Evolutionary conservation across 139 green algal genomes (phyloP).

Genomic region (Micromonas pusilla): DNA sequence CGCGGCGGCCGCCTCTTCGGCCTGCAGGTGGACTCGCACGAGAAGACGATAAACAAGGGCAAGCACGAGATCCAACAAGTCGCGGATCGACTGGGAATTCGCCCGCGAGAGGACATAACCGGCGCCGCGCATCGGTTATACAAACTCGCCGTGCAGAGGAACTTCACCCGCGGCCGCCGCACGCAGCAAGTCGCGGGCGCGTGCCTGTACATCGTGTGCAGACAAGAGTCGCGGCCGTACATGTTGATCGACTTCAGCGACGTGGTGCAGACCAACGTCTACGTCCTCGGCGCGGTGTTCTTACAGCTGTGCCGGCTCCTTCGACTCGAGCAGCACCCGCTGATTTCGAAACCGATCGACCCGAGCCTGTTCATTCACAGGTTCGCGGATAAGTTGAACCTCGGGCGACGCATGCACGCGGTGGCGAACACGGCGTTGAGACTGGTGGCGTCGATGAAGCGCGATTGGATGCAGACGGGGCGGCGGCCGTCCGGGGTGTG

Average conservation of each 20-base stretch:
- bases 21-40: slow-evolving; percentile 72
- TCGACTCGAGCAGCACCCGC: slow-evolving; percentile 73
- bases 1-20: slow-evolving; percentile 61
- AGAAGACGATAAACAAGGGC: slow-evolving; percentile 63
- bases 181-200: slow-evolving; percentile 82
- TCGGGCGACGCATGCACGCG: slow-evolving; percentile 39
- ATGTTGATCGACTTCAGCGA: slow-evolving; percentile 98
- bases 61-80: slow-evolving; percentile 62
- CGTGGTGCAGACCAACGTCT: slow-evolving; percentile 61
- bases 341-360: slow-evolving; percentile 81
- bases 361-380: slow-evolving; percentile 90
- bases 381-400: slow-evolving; percentile 65
- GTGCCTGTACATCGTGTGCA: slow-evolving; percentile 93
- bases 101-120: slow-evolving; percentile 61
- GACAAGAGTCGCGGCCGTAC: slow-evolving; percentile 86
- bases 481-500: slow-evolving; percentile 81
- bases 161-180: slow-evolving; percentile 86
- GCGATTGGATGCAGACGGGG: slow-evolving; percentile 98
- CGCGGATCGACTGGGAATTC: slow-evolving; percentile 74
- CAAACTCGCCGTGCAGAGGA: slow-evolving; percentile 71
- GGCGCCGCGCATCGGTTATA: slow-evolving; percentile 52
- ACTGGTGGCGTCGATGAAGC: slow-evolving; percentile 92
- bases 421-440: slow-evolving; percentile 77
- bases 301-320: slow-evolving; percentile 83
- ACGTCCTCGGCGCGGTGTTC: slow-evolving; percentile 76